Base-by-base conservation (phyloP, 2,329 filamentous ascomycete species). In the Colletotrichum abscissum region DNA sequence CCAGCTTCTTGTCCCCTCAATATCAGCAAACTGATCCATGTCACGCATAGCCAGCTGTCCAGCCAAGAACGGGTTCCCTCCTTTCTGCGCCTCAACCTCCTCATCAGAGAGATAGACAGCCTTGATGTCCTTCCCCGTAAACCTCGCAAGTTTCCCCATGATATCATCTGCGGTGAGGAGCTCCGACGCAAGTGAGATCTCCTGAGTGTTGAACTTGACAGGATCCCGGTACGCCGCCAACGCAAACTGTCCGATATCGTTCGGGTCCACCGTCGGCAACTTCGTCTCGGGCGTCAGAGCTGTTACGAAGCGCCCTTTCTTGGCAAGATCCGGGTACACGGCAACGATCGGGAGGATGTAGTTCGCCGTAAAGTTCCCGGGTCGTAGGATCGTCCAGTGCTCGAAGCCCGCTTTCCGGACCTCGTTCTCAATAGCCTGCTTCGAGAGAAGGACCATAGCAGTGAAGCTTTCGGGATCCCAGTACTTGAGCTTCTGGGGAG, bases 331-430 rank as follows among this genome's bases (percentile, higher is more conserved):
- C 0, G 82, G 80, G 70, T 84, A 87, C 79, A 84, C 80, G 9
- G 63, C 65, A 1, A 84, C 82, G 12, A 84, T 78, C 3, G 87
- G 87, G 4, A 78, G 69, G 5, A 88, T 60, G 73, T 85, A 86
- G 76, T 90, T 90, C 24, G 82, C 81, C 84, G 88, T 87, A 80
- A 90, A 89, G 75, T 82, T 84, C 1, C 84, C 86, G 0, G 86
- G 86, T 2, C 86, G 85, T 2, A 90, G 76, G 26, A 89, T 82
- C 0, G 87, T 88, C 83, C 85, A 89, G 8, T 77, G 74, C 16
- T 82, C 74, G 71, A 87, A 84, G 2, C 82, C 82, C 1, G 79
- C 77, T 9, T 75, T 67, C 24, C 81, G 78, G 4, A 87, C 77
- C 24, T 79, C 78, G 1, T 80, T 72, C 73, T 89, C 87, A 26